A percentile compares a stretch with the other conserved stretches of the same genome.
These are phyloP conservation scores for Arthrobotrys megalospora DNA, from an alignment of 2,329 filamentous ascomycete genomes.

Conservation along the genomic window DNA sequence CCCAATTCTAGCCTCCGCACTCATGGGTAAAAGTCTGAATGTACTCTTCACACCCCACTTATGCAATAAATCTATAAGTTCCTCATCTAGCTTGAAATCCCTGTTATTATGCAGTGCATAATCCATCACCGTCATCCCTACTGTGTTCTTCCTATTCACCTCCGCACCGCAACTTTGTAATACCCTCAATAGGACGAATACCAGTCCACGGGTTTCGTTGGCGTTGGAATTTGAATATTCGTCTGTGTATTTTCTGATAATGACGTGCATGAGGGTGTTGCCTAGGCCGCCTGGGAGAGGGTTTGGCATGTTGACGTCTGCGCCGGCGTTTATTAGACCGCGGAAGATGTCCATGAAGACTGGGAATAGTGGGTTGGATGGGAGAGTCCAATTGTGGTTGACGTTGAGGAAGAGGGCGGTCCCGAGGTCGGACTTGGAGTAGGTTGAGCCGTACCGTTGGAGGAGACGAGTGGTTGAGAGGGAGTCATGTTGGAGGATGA, in stretches of 20 bases:
- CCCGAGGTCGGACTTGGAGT: slow-evolving; percentile 50
- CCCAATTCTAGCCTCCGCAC: slow-evolving; percentile 40
- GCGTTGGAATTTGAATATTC: slow-evolving; percentile 9
- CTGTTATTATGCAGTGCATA: slow-evolving; percentile 50
- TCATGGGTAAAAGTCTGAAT: slow-evolving; percentile 36
- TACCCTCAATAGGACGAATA: slow-evolving; percentile 36
- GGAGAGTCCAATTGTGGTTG: slow-evolving; percentile 39
- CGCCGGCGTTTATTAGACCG: slow-evolving; percentile 48
- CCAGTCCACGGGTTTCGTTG: slow-evolving; percentile 27
- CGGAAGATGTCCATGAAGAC: slow-evolving; percentile 56
- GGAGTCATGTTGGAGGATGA: slow-evolving; percentile 48
- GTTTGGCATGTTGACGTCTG: slow-evolving; percentile 53
- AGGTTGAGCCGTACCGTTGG: slow-evolving; percentile 40
- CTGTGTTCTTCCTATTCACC: slow-evolving; percentile 48
- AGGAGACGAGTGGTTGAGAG: slow-evolving; percentile 33
- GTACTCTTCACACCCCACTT: slow-evolving; percentile 48
- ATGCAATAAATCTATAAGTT: slow-evolving; percentile 50
- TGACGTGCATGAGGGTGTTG: slow-evolving; percentile 42
- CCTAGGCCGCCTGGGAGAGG: slow-evolving; percentile 39
- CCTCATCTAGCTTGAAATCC: slow-evolving; percentile 40
- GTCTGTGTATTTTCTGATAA: slow-evolving; percentile 52
- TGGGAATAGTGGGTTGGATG: slow-evolving; percentile 25
- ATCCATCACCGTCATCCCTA: slow-evolving; percentile 57
- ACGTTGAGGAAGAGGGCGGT: slow-evolving; percentile 48
- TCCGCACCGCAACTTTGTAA: slow-evolving; percentile 49